Base-by-base conservation (phyloP, 202 grass and related monocot species). In the Eragrostis tef region DNA sequence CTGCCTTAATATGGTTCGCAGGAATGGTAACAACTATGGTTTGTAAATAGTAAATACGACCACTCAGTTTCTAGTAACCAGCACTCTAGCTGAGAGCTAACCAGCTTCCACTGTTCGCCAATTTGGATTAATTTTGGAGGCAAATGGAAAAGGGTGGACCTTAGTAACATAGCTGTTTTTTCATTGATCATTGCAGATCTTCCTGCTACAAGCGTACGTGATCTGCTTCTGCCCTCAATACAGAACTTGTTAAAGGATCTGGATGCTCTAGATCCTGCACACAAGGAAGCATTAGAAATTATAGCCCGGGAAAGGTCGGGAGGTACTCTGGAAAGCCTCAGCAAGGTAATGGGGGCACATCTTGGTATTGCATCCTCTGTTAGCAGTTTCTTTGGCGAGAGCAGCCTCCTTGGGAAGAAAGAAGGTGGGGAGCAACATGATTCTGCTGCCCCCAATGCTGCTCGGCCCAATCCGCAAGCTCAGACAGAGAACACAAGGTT, bases 231-330 rank as follows among this genome's bases (percentile, higher is more conserved):
- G 72, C 92, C 95, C 3, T 87, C 95, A 52, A 91, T 98, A 59
- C 92, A 98, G 39, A 95, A 98, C 78, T 69, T 98, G 54, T 82
- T 98, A 76, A 95, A 91, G 70, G 95, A 95, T 73, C 64, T 73
- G 2, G 95, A 98, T 89, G 77, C 90, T 81, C 85, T 95, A 47
- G 92, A 98, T 87, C 92, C 92, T 79, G 92, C 92, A 15, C 95
- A 98, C 73, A 98, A 98, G 79, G 95, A 98, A 79, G 95, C 95
- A 84, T 50, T 95, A 53, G 95, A 95, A 90, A 83, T 98, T 46
- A 93, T 98, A 79, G 64, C 83, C 57, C 88, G 76, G 56, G 95
- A 98, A 85, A 88, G 92, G 80, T 94, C 90, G 16, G 92, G 85
- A 54, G 88, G 88, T 51, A 86, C 88, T 44, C 87, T 98, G 6